Evolutionary conservation across 495 filamentous ascomycete species (phyloP).

Genomic region (Aspergillus steynii): DNA sequence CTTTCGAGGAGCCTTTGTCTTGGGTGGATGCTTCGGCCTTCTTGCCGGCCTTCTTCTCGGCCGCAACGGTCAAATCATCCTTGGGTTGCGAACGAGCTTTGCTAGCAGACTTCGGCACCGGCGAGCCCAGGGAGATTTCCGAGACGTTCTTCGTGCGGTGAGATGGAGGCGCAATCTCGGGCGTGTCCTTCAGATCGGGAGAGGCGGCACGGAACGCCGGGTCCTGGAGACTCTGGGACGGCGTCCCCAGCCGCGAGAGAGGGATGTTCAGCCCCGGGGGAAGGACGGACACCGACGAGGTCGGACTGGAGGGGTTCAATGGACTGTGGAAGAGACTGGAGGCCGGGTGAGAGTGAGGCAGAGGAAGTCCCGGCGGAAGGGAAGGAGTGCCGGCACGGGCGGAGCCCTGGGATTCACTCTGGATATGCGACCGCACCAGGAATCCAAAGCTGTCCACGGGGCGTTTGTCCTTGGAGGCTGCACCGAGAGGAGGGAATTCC

Average conservation of each 20-base stretch:
- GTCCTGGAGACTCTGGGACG: constrained; percentile 28
- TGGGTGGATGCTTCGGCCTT: constrained; percentile 16
- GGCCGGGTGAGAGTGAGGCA: constrained; percentile 55
- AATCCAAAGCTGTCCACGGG: constrained; percentile 46
- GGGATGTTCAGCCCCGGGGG: constrained; percentile 33
- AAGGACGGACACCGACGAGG: constrained; percentile 31
- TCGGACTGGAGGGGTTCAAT: constrained; percentile 32
- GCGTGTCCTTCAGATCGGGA: constrained; percentile 22
- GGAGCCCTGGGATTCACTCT: constrained; percentile 30
- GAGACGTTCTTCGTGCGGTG: constrained; percentile 36
- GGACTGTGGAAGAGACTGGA: constrained; percentile 40
- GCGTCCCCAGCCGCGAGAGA: constrained; percentile 32
- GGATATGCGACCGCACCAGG: constrained; percentile 43
- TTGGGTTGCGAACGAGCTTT: constrained; percentile 33
- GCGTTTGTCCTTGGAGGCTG: constrained; percentile 36
- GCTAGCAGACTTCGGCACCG: constrained; percentile 37
- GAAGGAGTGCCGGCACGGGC: constrained; percentile 55
- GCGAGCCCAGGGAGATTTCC: constrained; percentile 46
- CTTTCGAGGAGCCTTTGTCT: constrained; percentile 22
- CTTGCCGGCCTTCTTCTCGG: constrained; percentile 23
- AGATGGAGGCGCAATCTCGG: constrained; percentile 19
- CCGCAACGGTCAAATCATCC: constrained; percentile 21
- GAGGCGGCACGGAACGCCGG: constrained; percentile 21
- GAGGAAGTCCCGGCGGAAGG: constrained; percentile 66
- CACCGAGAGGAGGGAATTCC: constrained; percentile 54